These are phyloP conservation scores for Aspergillus pseudotamarii DNA, from an alignment of 2,329 filamentous ascomycete genomes.

Conservation along the genomic window DNA sequence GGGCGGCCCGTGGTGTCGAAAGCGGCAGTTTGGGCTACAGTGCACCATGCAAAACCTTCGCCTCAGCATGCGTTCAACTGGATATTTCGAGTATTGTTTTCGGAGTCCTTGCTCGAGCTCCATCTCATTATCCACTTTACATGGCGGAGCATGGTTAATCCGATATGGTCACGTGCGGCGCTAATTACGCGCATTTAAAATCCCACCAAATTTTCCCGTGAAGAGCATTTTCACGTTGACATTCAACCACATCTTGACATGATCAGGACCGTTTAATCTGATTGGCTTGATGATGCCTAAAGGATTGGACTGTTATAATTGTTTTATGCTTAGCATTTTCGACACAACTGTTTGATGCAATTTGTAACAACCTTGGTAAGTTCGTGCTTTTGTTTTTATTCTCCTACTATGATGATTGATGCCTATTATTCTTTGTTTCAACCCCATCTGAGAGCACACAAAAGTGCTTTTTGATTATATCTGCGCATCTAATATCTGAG, in stretches of 20 bases:
- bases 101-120: neutral
- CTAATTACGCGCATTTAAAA: constrained; percentile 25
- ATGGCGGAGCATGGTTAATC: constrained; percentile 19
- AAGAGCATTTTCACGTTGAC: constrained; percentile 8
- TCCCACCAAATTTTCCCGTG: constrained; percentile 15
- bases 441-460: constrained; percentile 40
- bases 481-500: constrained; percentile 34
- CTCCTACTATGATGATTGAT: constrained; percentile 36
- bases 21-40: neutral
- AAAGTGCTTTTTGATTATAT: constrained; percentile 33
- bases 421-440: constrained; percentile 41
- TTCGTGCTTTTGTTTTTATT: neutral
- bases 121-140: neutral
- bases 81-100: neutral
- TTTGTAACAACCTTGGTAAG: constrained; percentile 8
- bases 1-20: neutral
- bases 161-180: constrained; percentile 25
- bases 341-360: neutral
- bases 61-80: too few species aligned
- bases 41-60: neutral
- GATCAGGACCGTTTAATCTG: neutral
- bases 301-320: neutral
- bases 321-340: neutral
- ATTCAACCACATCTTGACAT: neutral
- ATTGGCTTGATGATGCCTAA: constrained; percentile 2